Conservation (phyloP, 2,329 filamentous ascomycete species). For the Trichophaea hybrida region DNA sequence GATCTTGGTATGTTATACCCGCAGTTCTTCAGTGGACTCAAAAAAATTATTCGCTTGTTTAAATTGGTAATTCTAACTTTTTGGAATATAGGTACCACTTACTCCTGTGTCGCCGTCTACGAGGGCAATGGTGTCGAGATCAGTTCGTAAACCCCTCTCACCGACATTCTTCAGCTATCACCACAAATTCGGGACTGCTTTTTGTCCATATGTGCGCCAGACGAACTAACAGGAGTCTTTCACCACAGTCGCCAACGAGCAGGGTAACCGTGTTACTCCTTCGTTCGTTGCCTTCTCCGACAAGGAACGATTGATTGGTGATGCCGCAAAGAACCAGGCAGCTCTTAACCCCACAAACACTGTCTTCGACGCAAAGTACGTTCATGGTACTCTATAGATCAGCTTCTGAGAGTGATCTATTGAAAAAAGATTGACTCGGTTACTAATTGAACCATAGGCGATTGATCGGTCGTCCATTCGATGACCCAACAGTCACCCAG, state of each 20-base stretch:
- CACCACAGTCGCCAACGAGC: slow-evolving; percentile 77
- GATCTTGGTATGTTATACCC: slow-evolving; percentile 14
- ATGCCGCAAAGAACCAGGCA: slow-evolving; percentile 99
- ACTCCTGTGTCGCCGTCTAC: slow-evolving; percentile 99
- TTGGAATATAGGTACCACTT: slow-evolving; percentile 66
- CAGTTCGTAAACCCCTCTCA: slow-evolving; percentile 43
- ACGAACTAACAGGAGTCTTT: neutral
- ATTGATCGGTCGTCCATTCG: slow-evolving; percentile 89
- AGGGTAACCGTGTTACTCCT: slow-evolving; percentile 96
- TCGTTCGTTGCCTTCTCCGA: slow-evolving; percentile 99
- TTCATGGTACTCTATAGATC: neutral
- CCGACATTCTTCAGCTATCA: neutral
- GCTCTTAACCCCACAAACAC: slow-evolving; percentile 73
- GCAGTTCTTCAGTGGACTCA: neutral
- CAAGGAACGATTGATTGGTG: slow-evolving; percentile 97
- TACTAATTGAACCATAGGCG: slow-evolving; percentile 45
- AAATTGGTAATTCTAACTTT: slow-evolving; percentile 16
- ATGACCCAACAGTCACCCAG: slow-evolving; percentile 96
- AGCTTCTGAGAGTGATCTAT: neutral
- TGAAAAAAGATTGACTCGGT: neutral
- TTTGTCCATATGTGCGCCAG: neutral
- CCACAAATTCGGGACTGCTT: slow-evolving; percentile 4
- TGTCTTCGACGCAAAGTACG: slow-evolving; percentile 14
- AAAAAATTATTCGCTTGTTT: slow-evolving; percentile 25
- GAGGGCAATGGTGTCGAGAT: slow-evolving; percentile 99